Conservation (phyloP, 2,329 filamentous ascomycete genomes). For the Colletotrichum gloeosporioides region DNA sequence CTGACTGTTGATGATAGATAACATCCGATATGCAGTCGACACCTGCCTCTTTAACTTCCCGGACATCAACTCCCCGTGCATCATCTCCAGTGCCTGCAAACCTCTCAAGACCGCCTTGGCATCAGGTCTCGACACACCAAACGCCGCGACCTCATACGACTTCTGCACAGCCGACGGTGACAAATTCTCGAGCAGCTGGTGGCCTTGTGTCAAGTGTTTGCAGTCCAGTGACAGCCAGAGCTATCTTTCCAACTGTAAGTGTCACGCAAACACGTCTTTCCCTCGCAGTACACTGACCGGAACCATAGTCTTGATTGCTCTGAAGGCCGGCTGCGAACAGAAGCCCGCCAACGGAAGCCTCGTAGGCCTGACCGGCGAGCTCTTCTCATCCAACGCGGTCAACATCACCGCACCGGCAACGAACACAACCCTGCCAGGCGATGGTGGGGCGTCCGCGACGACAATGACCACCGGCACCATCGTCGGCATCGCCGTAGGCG, state of each 20-base stretch:
- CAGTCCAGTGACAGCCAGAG: constrained; percentile 41
- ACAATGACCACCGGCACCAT: constrained; percentile 54
- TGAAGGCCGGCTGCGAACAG: constrained; percentile 54
- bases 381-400: constrained; percentile 43
- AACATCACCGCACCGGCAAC: constrained; percentile 41
- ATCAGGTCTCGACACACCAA: constrained; percentile 31
- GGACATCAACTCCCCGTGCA: constrained; percentile 45
- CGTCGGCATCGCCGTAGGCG: constrained; percentile 57
- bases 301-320: constrained; percentile 48
- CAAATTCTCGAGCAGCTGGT: constrained; percentile 35
- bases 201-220: constrained; percentile 49
- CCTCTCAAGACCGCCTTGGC: constrained; percentile 44
- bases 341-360: constrained; percentile 40
- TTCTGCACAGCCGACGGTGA: constrained; percentile 48
- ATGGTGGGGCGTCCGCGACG: constrained; percentile 29
- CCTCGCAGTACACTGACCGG: no score
- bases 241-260: constrained; percentile 56
- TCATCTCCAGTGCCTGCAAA: constrained; percentile 44
- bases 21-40: constrained; percentile 52
- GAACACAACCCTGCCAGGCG: constrained; percentile 27
- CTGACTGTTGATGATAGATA: constrained; percentile 41
- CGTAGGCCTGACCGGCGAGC: constrained; percentile 44
- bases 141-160: constrained; percentile 33
- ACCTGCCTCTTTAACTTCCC: constrained; percentile 50
- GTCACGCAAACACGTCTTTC: not conserved